These are phyloP conservation scores for Leishmania arabica DNA, from an alignment of 208 protist genomes.

Conservation along the genomic window DNA sequence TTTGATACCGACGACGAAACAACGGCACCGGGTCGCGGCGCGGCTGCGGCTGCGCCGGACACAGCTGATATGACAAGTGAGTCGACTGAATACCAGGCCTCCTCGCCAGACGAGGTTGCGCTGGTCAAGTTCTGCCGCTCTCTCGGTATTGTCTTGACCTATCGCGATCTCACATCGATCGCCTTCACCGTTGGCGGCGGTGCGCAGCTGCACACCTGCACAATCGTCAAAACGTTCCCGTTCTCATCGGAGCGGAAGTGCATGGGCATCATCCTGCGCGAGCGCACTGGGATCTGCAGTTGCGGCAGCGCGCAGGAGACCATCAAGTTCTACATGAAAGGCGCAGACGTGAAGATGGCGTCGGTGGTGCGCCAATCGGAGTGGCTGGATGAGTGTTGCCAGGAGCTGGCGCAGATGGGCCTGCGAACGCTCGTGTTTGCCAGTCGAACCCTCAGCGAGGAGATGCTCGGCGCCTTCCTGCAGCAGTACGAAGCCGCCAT, in stretches of 20 bases:
- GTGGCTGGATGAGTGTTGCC: constrained; percentile 97
- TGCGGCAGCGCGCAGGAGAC: constrained; percentile 6
- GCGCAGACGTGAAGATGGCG: constrained; percentile 95
- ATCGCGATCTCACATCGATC: constrained; percentile 53
- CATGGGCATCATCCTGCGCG: constrained; percentile 98
- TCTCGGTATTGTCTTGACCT: constrained; percentile 64
- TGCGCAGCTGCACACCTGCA: constrained; percentile 55
- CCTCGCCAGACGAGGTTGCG: constrained; percentile 95
- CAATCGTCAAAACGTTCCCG: constrained; percentile 97
- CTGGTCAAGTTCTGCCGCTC: constrained; percentile 95
- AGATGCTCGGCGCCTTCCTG: constrained; percentile 89
- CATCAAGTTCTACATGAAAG: constrained; percentile 95
- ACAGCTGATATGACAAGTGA: constrained; percentile 61
- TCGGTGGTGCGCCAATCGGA: constrained; percentile 86
- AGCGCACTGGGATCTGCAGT: constrained; percentile 21
- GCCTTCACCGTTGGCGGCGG: constrained; percentile 48
- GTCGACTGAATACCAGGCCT: constrained; percentile 85
- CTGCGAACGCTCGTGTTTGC: constrained; percentile 96
- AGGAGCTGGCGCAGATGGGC: constrained; percentile 96
- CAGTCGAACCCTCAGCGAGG: constrained; percentile 69
- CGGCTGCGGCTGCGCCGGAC: neutral
- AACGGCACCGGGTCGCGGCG: neutral
- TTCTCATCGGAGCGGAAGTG: constrained; percentile 98
- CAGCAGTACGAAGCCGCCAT: constrained; percentile 56
- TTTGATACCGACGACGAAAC: neutral